Evolutionary conservation across 2,329 filamentous ascomycete genomes (phyloP).

Genomic region (Aureobasidium vineae): DNA sequence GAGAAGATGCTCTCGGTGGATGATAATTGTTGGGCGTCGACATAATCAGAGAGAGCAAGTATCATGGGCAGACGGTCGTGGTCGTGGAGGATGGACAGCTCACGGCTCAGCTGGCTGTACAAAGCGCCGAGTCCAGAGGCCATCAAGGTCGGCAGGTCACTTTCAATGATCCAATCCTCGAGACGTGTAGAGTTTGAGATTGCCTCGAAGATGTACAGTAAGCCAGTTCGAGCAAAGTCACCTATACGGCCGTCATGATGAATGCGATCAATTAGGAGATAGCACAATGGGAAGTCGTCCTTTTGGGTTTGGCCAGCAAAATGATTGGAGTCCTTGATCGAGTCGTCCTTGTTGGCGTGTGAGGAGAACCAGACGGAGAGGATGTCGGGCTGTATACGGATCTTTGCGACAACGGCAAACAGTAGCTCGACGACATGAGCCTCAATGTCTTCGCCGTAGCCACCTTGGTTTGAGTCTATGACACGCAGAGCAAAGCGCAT

Average conservation of each 20-base stretch:
- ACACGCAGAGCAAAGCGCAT: conserved; percentile 83
- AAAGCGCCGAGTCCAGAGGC: conserved; percentile 84
- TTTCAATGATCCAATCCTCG: conserved; percentile 96
- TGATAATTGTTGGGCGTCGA: conserved; percentile 66
- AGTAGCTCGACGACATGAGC: conserved; percentile 86
- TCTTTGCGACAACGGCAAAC: conserved; percentile 96
- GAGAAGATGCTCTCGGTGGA: conserved; percentile 73
- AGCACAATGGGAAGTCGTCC: conserved; percentile 93
- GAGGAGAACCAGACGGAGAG: conserved; percentile 81
- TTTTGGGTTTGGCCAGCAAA: conserved; percentile 83
- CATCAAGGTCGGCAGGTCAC: conserved; percentile 95
- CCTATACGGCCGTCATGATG: conserved; percentile 93
- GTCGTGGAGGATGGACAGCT: conserved; percentile 78
- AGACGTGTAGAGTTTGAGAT: conserved; percentile 77
- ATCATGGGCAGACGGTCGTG: conserved; percentile 75
- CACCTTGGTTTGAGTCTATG: conserved; percentile 68
- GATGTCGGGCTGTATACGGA: conserved; percentile 82
- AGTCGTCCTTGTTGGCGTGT: conserved; percentile 37
- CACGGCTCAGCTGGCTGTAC: conserved; percentile 68
- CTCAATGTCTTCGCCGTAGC: conserved; percentile 77
- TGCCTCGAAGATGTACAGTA: conserved; percentile 94
- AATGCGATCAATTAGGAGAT: conserved; percentile 93
- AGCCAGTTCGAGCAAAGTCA: conserved; percentile 90
- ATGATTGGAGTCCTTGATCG: conserved; percentile 57
- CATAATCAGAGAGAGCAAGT: conserved; percentile 84